Evolutionary conservation across 805 yeast species (phyloP), one percentile per base, ranked within the genome.

Genomic region (Debaryomyces maramus): DNA sequence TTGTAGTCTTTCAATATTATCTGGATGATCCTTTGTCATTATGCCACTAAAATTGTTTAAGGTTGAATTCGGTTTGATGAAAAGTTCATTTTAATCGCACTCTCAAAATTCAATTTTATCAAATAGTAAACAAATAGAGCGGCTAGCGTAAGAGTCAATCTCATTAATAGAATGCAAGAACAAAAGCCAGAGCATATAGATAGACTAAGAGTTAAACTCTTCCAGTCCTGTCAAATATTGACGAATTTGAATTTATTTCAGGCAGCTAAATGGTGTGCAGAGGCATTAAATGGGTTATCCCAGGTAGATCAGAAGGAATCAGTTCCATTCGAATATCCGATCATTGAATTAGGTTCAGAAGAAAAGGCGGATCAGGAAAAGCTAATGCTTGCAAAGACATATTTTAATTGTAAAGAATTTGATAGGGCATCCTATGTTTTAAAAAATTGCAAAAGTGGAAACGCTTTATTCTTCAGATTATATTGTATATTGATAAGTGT

Each of bases 341-440:
- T 39, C 4, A 40, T 40, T 5, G 41, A 38, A n/a, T 38, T 52
- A 4, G 50, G 46, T 13, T 45, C 43, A 1, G 46, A 55, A 2
- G 81, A 80, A 41, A 52, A 59, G 35, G 30, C 43, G n/a, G 74
- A 70, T 41, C 62, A 58, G 33, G 73, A 76, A 41, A 63, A 65
- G 43, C 63, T 85, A 19, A 47, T 77, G 11, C 65, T 88, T 19
- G 97, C 91, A 1, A 78, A 80, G 39, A 60, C 85, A 0, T 82
- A 85, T 55, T 88, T 91, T 67, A 84, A 80, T 52, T 80, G 88
- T 53, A 82, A 85, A 51, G 98, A 93, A 61, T 91, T 83, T 56
- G 91, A 83, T 41, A 65, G 98, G 19, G 85, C 90, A 41, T 79
- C 85, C 4, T 67, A 71, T 49, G 72, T 72, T 10, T 64, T 93